A percentile compares a stretch with the other conserved stretches of the same genome.
phyloP scores from a whole-genome alignment of 345 rosid genomes.

The Ricinus communis region DNA sequence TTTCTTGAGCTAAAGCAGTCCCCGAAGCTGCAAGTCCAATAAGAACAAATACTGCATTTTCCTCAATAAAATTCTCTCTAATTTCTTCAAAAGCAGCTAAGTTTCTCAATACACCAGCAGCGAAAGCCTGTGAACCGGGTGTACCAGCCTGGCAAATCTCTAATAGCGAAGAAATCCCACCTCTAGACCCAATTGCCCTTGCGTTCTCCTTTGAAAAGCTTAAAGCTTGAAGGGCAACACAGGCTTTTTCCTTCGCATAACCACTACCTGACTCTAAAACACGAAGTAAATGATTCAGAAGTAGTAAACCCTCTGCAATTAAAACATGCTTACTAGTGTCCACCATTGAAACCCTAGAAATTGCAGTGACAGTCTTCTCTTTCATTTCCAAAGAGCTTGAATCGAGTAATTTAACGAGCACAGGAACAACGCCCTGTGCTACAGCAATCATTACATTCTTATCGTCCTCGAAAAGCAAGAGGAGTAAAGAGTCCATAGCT shows the following conservation, averaged over 20 bases:
- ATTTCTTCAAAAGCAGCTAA: slow-evolving; percentile 57
- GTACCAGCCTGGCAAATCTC: slow-evolving; percentile 84
- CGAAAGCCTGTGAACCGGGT: slow-evolving; percentile 79
- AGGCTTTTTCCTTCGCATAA: slow-evolving; percentile 79
- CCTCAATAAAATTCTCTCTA: slow-evolving; percentile 73
- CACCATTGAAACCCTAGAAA: slow-evolving; percentile 66
- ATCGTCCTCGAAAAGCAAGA: slow-evolving; percentile 59
- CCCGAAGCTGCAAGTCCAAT: slow-evolving; percentile 63
- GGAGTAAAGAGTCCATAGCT: slow-evolving; percentile 67
- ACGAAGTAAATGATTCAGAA: slow-evolving; percentile 73
- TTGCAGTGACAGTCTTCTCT: slow-evolving; percentile 70
- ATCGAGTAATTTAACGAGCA: slow-evolving; percentile 66
- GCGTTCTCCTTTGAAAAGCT: slow-evolving; percentile 76
- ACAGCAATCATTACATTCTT: slow-evolving; percentile 89
- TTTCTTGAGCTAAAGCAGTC: slow-evolving; percentile 73
- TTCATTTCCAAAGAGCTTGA: slow-evolving; percentile 56
- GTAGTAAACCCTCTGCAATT: slow-evolving; percentile 68
- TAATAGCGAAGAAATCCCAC: slow-evolving; percentile 76
- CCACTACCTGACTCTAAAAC: slow-evolving; percentile 86
- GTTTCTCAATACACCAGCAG: slow-evolving; percentile 79
- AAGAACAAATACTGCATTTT: slow-evolving; percentile 59
- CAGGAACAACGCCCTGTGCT: slow-evolving; percentile 86
- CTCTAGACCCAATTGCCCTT: slow-evolving; percentile 78
- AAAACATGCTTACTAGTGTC: slow-evolving; percentile 80
- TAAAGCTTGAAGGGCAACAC: slow-evolving; percentile 71